Conservation (phyloP, 2,329 filamentous ascomycete species). For the Xylariomycetidae sp. region DNA sequence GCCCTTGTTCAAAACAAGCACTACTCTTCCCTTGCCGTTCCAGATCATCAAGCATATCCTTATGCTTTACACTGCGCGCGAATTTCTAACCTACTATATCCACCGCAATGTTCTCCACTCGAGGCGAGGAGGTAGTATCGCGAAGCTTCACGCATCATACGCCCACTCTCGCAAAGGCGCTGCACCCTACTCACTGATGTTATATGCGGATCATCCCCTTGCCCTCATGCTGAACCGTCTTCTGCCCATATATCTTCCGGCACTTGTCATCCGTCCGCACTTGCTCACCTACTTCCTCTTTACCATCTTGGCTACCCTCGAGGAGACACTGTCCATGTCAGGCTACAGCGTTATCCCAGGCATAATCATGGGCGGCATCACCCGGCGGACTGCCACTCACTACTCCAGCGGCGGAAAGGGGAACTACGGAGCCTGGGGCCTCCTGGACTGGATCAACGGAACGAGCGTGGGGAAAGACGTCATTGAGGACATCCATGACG, state of each 20-base stretch:
- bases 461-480: constrained; percentile 51
- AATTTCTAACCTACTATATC: constrained; percentile 66
- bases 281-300: constrained; percentile 68
- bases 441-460: constrained; percentile 58
- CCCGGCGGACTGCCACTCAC: constrained; percentile 44
- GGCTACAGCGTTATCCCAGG: constrained; percentile 60
- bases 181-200: constrained; percentile 57
- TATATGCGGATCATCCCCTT: constrained; percentile 65
- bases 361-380: constrained; percentile 48
- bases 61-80: constrained; percentile 39
- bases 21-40: constrained; percentile 49
- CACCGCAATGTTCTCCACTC: constrained; percentile 69
- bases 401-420: constrained; percentile 51
- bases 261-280: constrained; percentile 62
- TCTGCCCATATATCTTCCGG: constrained; percentile 61
- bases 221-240: constrained; percentile 60
- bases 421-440: constrained; percentile 58
- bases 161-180: constrained; percentile 47
- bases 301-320: constrained; percentile 56
- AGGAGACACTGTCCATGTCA: constrained; percentile 63
- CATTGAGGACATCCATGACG: constrained; percentile 47
- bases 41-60: constrained; percentile 46
- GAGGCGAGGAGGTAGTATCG: constrained; percentile 25
- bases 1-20: constrained; percentile 43
- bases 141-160: constrained; percentile 38